Base-by-base conservation (phyloP, 371 early-diverging fungal genomes). In the Smittium culicis region DNA sequence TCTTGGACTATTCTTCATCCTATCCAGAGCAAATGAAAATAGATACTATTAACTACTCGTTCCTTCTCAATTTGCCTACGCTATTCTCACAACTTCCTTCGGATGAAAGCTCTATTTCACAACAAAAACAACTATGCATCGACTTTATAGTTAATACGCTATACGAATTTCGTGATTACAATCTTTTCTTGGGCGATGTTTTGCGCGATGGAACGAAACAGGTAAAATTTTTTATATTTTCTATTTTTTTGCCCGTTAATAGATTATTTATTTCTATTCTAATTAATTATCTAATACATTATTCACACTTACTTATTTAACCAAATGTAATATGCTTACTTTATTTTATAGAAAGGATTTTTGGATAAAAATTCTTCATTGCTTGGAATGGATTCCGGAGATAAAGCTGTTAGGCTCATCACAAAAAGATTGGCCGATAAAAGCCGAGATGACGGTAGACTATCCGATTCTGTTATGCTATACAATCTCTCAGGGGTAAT, bases 381-480 rank as follows among this genome's bases (percentile, higher is more conserved):
- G 54, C 73, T 92, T 63, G 80, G 83, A 24, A 74, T 89, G 24
- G 63, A 73, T 20, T 74, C 72, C 54, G 74, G 76, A 29, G 73
- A 78, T n/a, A 85, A 86, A 64, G 86, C 88, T 68, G 70, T 83
- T 28, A 71, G 81, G 45, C 63, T 74, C 0, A 82, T 94, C 24
- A 74, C 86, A 2, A 66, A 77, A 2, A 82, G 80, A 31, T 80
- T 91, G 35, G 96, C 93, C 1, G 79, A 86, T 65, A 79, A 80
- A 25, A 86, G 85, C 58, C 81, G 80, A 29, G 77, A 79, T 33
- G 81, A 84, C 63, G 90, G 89, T 1, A 78, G 80, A 27, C 80
- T 87, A 60, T 74, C 76, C 35, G 92, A 92, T 68, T 86, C 90
- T 1, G 80, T 93, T 27, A 72, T 80, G 69, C 80, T 93, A 27